These are phyloP conservation scores for Echites panduratus DNA, from an alignment of 257 asterid species.

Conservation along the genomic window DNA sequence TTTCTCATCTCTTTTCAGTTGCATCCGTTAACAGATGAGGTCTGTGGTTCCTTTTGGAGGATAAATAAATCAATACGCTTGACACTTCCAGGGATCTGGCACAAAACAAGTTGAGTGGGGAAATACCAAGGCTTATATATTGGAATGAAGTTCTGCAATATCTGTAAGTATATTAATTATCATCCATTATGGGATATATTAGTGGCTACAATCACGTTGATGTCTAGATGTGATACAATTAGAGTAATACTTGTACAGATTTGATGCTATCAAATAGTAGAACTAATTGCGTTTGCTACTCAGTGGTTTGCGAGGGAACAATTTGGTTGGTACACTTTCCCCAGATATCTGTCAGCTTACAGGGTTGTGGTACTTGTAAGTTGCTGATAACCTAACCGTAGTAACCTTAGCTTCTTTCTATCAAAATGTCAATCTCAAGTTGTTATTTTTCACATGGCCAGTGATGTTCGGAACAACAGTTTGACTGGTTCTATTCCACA, in stretches of 20 bases:
- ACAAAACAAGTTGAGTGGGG: constrained; percentile 81
- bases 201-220: background rate
- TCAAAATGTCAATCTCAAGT: background rate
- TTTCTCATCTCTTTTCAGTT: background rate
- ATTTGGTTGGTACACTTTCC: constrained; percentile 78
- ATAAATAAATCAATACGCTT: background rate
- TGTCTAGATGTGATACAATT: background rate
- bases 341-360: constrained; percentile 96
- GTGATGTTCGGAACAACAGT: constrained; percentile 95
- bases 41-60: background rate
- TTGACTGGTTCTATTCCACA: constrained; percentile 85
- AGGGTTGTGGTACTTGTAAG: constrained; percentile 97
- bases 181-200: background rate
- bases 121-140: constrained; percentile 84
- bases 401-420: background rate
- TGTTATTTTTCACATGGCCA: constrained; percentile 19
- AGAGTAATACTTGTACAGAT: background rate
- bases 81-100: constrained; percentile 70
- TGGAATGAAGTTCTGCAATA: constrained; percentile 97
- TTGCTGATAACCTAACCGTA: constrained; percentile 2
- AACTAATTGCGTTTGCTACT: background rate
- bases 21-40: background rate
- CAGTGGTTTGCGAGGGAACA: constrained; percentile 90
- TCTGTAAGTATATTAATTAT: constrained; percentile 44
- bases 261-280: background rate